Evolutionary conservation across 306 rosid genomes (phyloP), one percentile per base, ranked within the genome.

Genomic region (Begonia peltatifolia): DNA sequence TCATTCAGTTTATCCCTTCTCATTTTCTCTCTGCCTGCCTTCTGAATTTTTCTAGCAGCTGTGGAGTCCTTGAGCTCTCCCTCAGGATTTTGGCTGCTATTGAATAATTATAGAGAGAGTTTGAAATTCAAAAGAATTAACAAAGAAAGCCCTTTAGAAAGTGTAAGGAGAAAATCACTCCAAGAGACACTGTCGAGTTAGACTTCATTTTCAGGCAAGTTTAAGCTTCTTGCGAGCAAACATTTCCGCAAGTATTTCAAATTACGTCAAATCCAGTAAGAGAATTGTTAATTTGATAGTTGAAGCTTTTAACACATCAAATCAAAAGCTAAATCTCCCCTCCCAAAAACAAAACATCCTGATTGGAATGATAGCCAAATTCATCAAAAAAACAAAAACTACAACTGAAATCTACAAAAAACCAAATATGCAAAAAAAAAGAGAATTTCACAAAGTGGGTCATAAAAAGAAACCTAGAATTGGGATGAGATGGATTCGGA

Each of bases 1-100:
- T 79, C 95, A 54, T 88, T 84, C 57, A 82, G 76, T 53, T 78
- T 72, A 67, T 77, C 87, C 77, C 95, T 79, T 76, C 95, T 84
- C 46, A 81, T 46, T 73, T 84, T 88, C 77, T 88, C 97, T 61
- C 87, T 56, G 67, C 79, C 95, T 52, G 97, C 95, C 82, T 88
- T 88, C 66, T 82, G 97, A 22, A 71, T 53, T 76, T 74, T 84
- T 68, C 81, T 84, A 55, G 87, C 76, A 61, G 79, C 72, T 59
- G 73, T 18, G 65, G 76, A 47, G 66, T 84, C 93, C 76, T 77
- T 87, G 47, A 25, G 47, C 18, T 82, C 75, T 48, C 70, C 76
- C 60, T 79, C 82, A 66, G 63, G 55, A 74, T 62, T 71, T 47
- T 64, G 73, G 74, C 84, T 66, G 63, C 66, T 78, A 62, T 59